Conservation (phyloP, 192 early-diverging fungal species). For the Coemansia sp. region DNA sequence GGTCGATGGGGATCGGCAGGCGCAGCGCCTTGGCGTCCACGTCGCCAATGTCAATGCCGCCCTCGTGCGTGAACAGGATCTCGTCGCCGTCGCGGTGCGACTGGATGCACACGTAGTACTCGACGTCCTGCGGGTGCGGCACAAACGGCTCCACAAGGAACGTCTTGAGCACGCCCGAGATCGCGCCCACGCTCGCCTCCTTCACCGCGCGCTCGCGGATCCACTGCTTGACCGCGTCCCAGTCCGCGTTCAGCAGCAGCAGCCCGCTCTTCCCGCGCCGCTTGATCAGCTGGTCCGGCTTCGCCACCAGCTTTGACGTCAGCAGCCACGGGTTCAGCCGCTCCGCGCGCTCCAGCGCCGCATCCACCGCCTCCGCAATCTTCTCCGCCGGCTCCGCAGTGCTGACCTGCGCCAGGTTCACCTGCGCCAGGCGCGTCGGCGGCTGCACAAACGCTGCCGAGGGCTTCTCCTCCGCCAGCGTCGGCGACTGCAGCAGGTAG, state of each 20-base stretch:
- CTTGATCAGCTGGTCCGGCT: constrained; percentile 99
- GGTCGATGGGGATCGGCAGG: constrained; percentile 78
- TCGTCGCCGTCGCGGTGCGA: constrained; percentile 92
- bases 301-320: constrained; percentile 82
- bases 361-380: constrained; percentile 64
- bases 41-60: constrained; percentile 97
- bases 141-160: constrained; percentile 96
- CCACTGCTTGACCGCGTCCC: constrained; percentile 86
- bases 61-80: constrained; percentile 97
- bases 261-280: constrained; percentile 96
- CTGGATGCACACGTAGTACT: constrained; percentile 98
- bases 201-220: constrained; percentile 87
- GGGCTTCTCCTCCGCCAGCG: constrained; percentile 52
- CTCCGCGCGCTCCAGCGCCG: constrained; percentile 67
- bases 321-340: constrained; percentile 81
- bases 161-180: constrained; percentile 85
- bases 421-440: constrained; percentile 71
- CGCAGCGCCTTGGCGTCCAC: constrained; percentile 96
- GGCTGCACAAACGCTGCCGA: constrained; percentile 69
- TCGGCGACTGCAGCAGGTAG: constrained; percentile 76
- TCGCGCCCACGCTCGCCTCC: constrained; percentile 76
- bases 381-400: constrained; percentile 50
- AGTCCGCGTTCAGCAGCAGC: constrained; percentile 87
- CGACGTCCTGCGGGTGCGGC: constrained; percentile 86
- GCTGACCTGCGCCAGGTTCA: constrained; percentile 63